phyloP scores from a whole-genome alignment of 768 basidiomycete species.

The Omphalotus guepiniiformis region DNA sequence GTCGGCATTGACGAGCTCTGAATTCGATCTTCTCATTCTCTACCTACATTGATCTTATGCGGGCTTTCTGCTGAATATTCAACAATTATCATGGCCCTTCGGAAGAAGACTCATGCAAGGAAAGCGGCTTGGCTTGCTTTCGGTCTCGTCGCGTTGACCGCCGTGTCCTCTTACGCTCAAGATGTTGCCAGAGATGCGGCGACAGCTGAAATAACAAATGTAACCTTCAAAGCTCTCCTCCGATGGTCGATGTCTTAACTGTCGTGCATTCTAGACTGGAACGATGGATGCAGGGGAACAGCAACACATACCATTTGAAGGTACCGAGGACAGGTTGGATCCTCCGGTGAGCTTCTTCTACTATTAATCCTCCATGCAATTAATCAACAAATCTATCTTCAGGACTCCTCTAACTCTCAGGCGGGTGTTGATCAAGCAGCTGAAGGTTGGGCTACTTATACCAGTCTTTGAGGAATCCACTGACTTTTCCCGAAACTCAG shows the following conservation, averaged over 20 bases:
- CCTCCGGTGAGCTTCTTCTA: constrained; percentile 1
- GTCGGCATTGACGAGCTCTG: too few species aligned
- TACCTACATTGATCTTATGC: background rate
- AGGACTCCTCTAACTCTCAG: constrained; percentile 26
- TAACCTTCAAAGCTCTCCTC: background rate
- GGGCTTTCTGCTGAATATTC: background rate
- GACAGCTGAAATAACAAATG: background rate
- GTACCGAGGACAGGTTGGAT: constrained; percentile 8
- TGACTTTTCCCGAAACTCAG: constrained; percentile 29
- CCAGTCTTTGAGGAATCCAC: background rate
- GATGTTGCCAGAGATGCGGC: constrained; percentile 11
- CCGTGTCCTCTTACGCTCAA: constrained; percentile 41
- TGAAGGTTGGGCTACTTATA: constrained; percentile 39
- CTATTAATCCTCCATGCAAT: constrained; percentile 7
- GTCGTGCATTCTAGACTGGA: too few species aligned
- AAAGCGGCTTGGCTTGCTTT: constrained; percentile 60
- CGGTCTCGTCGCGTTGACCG: constrained; percentile 50
- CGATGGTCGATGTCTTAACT: too few species aligned
- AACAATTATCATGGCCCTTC: constrained; percentile 10
- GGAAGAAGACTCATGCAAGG: constrained; percentile 30
- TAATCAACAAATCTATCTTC: constrained; percentile 8
- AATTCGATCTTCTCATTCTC: too few species aligned
- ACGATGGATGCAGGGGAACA: constrained; percentile 27
- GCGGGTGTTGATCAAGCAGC: constrained; percentile 33
- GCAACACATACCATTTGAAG: constrained; percentile 8